Evolutionary conservation across 768 basidiomycete species (phyloP), one percentile per base, ranked within the genome.

Genomic region (Amanita polypyramis): DNA sequence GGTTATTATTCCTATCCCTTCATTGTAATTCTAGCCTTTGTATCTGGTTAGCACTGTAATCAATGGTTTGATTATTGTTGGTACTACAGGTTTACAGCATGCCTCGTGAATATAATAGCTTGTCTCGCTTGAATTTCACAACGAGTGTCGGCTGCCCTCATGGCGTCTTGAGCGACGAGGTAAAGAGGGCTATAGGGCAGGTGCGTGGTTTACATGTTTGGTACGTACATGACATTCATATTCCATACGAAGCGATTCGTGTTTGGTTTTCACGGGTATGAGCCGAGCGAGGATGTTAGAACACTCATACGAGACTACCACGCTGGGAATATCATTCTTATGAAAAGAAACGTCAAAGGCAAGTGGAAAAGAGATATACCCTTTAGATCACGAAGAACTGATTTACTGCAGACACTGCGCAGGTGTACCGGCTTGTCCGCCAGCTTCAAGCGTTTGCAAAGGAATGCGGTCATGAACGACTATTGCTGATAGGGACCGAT

Each of bases 401-500:
- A 27, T 25, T 19, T 46, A 17, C 51, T 19, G 5, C 17, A 80
- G 81, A 73, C 51, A 69, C 74, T 12, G 59, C 63, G 34, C 80
- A 84, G 54, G 67, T 76, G 0, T 69, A 71, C 2, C 52, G 51
- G 9, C 62, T 85, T 11, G 62, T 81, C 4, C 60, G 58, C 20
- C 65, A 69, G 32, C 58, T 85, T 30, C 83, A 85, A 55, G 53
- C 54, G 20, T 55, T 80, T 9, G 81, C 84, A 3, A 73, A 70
- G 49, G 69, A 75, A 21, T 68, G 75, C 1, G 76, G 82, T 0
- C 82, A 85, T 43, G 51, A 56, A 10, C 62, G 54, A 6, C 82
- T 80, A 1, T 64, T 85, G 20, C 65, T 85, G 55, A 76, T 85
- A 36, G 82, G 83, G 1, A 84, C 74, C 14, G 82, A 85, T 64